Conservation (phyloP, 2,329 filamentous ascomycete species). For the Nemania sp. region DNA sequence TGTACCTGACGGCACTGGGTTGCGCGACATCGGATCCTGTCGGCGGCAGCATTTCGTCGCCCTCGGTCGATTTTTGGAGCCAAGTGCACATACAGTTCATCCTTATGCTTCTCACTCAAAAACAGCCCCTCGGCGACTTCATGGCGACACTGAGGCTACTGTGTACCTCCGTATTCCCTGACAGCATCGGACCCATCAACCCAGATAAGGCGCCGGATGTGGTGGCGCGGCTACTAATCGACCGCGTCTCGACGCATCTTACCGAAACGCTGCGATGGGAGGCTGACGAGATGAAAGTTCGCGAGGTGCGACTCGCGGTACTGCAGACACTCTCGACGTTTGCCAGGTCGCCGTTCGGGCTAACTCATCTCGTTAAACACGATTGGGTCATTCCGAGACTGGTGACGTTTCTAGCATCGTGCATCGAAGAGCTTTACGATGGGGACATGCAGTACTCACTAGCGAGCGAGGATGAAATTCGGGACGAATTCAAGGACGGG, state of each 20-base stretch:
- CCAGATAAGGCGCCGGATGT: constrained; percentile 48
- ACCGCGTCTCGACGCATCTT: constrained; percentile 65
- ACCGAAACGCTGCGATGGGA: constrained; percentile 56
- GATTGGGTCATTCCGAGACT: constrained; percentile 72
- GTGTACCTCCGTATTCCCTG: constrained; percentile 64
- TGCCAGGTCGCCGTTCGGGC: constrained; percentile 64
- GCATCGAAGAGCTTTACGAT: constrained; percentile 76
- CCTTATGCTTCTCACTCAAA: constrained; percentile 67
- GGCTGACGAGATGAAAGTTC: constrained; percentile 45
- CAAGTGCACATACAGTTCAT: constrained; percentile 68
- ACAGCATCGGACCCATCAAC: constrained; percentile 68
- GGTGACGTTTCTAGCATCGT: constrained; percentile 63
- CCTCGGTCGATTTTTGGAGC: constrained; percentile 64
- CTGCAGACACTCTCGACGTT: constrained; percentile 63
- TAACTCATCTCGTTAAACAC: constrained; percentile 68
- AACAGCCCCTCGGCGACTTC: constrained; percentile 66
- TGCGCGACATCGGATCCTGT: constrained; percentile 50
- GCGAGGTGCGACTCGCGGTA: constrained; percentile 48
- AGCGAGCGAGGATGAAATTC: constrained; percentile 22
- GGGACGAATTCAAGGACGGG: constrained; percentile 27
- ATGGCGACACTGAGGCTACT: constrained; percentile 67
- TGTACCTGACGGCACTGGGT: constrained; percentile 65
- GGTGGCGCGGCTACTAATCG: constrained; percentile 56
- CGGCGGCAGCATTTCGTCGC: constrained; percentile 30
- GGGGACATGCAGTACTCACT: constrained; percentile 48